Base-by-base conservation (phyloP, 176 grass and related monocot genomes). In the Cymbopogon citratus region DNA sequence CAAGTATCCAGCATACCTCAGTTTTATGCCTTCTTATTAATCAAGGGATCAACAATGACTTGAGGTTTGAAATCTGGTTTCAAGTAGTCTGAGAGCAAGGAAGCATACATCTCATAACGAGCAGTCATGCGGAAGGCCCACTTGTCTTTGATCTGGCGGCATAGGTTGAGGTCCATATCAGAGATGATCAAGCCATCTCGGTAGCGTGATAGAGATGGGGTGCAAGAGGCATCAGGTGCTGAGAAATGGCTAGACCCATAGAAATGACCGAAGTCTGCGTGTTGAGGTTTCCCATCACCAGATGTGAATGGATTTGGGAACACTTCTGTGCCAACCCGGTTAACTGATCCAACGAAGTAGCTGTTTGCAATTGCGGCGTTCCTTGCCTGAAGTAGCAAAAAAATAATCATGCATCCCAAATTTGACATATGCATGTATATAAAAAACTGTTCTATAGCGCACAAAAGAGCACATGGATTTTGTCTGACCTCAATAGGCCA, bases 61-160 rank as follows among this genome's bases (percentile, higher is more conserved):
- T 96, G 97, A 51, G 97, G 87, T n/a, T 64, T 84, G 71, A 88
- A 99, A 84, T 89, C 89, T 61, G 93, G 85, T 35, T 93, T 81
- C 74, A 90, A 76, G 82, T 99, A 99, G 52, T 94, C 80, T 6
- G 89, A 69, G 79, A 99, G 89, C 70, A 95, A 78, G 73, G 81
- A 82, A 14, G 72, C 87, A 83, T 99, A 99, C 34, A 87, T 80
- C 41, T 93, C 96, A 79, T 99, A 95, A 15, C 93, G 92, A 48
- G 93, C 91, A 23, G 97, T 96, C 97, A 99, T 96, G 65, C 97
- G 87, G 86, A 99, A 95, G 14, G 82, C 91, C 93, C 97, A 99
- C 77, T 99, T 99, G 79, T 99, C 97, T 82, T 96, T 99, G 40
- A 99, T 86, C 83, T 99, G 97, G 28, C 93, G 87, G 48, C 97